These are phyloP conservation scores for Barnettozyma californica DNA, from an alignment of 805 yeast genomes.

Conservation along the genomic window DNA sequence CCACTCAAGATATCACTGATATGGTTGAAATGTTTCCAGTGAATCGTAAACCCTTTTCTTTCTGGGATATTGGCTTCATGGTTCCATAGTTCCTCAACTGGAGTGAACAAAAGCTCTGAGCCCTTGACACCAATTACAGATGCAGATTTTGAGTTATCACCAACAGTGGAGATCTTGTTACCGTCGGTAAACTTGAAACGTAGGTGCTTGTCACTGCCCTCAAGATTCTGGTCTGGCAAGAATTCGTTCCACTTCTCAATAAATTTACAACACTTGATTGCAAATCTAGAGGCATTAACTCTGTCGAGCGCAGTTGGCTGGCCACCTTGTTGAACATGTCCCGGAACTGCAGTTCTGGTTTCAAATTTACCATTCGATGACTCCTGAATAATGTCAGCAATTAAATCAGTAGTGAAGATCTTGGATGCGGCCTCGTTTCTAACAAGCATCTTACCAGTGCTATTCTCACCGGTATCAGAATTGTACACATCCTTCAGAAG, in stretches of 20 bases:
- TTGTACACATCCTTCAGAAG: constrained; percentile 63
- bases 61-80: constrained; percentile 53
- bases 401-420: constrained; percentile 74
- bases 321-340: constrained; percentile 98
- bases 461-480: constrained; percentile 69
- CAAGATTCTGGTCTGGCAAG: constrained; percentile 27
- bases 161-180: constrained; percentile 39
- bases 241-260: constrained; percentile 58
- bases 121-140: constrained; percentile 73
- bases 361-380: constrained; percentile 77
- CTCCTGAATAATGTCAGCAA: constrained; percentile 79
- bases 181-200: constrained; percentile 50
- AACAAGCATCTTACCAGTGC: constrained; percentile 81
- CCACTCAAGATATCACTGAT: constrained; percentile 73
- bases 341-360: constrained; percentile 93
- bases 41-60: constrained; percentile 64
- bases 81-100: constrained; percentile 51
- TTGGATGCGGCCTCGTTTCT: constrained; percentile 80
- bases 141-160: constrained; percentile 33
- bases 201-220: constrained; percentile 38
- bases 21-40: constrained; percentile 59
- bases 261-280: constrained; percentile 84
- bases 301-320: constrained; percentile 93
- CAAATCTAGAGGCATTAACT: constrained; percentile 82
- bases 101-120: constrained; percentile 52